These are phyloP conservation scores for Tuber indicum DNA, from an alignment of 495 filamentous ascomycete species.

Conservation along the genomic window DNA sequence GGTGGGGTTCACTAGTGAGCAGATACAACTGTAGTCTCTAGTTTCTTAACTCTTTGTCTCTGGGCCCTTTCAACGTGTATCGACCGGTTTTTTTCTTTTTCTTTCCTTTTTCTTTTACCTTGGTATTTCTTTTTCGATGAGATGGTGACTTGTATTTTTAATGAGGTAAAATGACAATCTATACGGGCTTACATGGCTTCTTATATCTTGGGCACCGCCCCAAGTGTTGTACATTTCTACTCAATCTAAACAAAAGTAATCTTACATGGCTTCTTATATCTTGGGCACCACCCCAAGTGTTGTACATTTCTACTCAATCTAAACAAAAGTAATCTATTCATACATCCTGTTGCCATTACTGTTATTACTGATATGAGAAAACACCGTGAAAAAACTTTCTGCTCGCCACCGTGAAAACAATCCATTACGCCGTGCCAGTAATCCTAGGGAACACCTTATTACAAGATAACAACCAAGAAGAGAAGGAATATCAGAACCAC, in stretches of 20 bases:
- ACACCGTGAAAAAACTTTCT: background rate
- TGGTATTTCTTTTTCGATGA: background rate
- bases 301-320: constrained; percentile 6
- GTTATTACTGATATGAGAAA: constrained; percentile 8
- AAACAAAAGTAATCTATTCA: constrained; percentile 8
- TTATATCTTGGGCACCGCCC: background rate
- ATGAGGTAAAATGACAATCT: background rate
- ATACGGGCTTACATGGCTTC: background rate
- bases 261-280: background rate
- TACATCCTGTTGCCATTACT: constrained; percentile 1
- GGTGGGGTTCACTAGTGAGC: background rate
- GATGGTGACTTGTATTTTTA: background rate
- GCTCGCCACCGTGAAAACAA: background rate
- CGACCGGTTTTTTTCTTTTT: background rate
- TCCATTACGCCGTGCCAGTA: background rate
- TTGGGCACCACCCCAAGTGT: background rate
- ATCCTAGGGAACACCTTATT: constrained; percentile 10
- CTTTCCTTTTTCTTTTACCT: background rate
- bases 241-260: background rate
- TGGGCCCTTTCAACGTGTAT: background rate
- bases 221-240: constrained; percentile 2
- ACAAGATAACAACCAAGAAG: constrained; percentile 59
- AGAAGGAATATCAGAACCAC: constrained; percentile 77
- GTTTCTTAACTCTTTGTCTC: background rate
- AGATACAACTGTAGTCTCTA: background rate